phyloP scores from a whole-genome alignment of 2,329 filamentous ascomycete genomes.

The Calonectria hawksworthii region DNA sequence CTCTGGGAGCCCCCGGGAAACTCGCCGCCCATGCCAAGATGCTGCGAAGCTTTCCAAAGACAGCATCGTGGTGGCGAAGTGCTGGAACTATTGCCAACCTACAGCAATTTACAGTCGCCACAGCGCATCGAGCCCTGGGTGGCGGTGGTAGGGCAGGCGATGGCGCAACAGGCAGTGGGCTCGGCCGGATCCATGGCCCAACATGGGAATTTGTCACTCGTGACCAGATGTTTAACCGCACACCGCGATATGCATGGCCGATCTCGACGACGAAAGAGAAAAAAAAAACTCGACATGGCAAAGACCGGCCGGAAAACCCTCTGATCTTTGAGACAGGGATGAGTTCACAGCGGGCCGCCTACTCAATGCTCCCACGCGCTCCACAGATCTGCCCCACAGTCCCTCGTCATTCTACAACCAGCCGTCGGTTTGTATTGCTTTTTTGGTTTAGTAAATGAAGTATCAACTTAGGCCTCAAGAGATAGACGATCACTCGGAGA shows the following conservation, averaged over 20 bases:
- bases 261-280: background rate
- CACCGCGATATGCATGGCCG: background rate
- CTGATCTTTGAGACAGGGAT: background rate
- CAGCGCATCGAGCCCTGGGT: conserved; percentile 14
- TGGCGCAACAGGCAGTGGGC: background rate
- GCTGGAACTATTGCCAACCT: background rate
- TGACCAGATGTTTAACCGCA: background rate
- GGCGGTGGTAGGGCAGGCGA: conserved; percentile 10
- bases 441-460: background rate
- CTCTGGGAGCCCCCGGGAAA: background rate
- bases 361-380: background rate
- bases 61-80: background rate
- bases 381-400: conserved; percentile 39
- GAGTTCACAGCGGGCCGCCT: conserved; percentile 29
- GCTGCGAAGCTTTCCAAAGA: conserved; percentile 2
- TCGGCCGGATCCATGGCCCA: background rate
- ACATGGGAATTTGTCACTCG: background rate
- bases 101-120: background rate
- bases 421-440: background rate
- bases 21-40: background rate
- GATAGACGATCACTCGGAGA: background rate
- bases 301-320: background rate
- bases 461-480: background rate
- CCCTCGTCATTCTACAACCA: conserved; percentile 16
- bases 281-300: background rate